Conservation (phyloP, 129 eudicot species). For the Lactuca sativa region DNA sequence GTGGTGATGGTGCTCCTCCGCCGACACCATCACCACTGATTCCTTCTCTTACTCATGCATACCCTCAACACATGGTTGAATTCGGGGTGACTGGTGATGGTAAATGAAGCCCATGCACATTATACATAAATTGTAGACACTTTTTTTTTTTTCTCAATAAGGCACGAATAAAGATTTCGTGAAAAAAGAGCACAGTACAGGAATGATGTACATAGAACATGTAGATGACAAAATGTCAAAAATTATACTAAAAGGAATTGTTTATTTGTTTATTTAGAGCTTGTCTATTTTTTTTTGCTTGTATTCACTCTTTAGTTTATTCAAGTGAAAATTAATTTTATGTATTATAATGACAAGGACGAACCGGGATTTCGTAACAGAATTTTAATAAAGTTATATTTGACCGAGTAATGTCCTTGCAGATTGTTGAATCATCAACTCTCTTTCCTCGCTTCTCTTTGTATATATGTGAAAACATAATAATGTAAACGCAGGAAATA, state of each 20-base stretch:
- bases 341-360: neutral
- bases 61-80: constrained; percentile 21
- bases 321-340: too few relatives aligned
- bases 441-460: too few relatives aligned
- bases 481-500: too few relatives aligned
- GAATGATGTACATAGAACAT: neutral
- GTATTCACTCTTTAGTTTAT: neutral
- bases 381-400: too few relatives aligned
- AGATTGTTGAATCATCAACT: too few relatives aligned
- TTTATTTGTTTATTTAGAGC: too few relatives aligned
- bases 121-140: neutral
- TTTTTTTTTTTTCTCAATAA: too few relatives aligned
- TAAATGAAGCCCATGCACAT: neutral
- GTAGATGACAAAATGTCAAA: neutral
- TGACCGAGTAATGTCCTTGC: too few relatives aligned
- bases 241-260: neutral
- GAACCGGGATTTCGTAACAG: neutral
- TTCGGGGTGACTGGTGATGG: constrained; percentile 7
- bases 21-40: neutral
- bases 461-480: too few relatives aligned
- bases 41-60: constrained; percentile 19
- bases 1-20: neutral
- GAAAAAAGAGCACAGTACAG: neutral
- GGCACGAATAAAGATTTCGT: neutral
- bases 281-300: neutral